Conservation (phyloP, 2,329 filamentous ascomycete genomes). For the Scytalidium sp. region DNA sequence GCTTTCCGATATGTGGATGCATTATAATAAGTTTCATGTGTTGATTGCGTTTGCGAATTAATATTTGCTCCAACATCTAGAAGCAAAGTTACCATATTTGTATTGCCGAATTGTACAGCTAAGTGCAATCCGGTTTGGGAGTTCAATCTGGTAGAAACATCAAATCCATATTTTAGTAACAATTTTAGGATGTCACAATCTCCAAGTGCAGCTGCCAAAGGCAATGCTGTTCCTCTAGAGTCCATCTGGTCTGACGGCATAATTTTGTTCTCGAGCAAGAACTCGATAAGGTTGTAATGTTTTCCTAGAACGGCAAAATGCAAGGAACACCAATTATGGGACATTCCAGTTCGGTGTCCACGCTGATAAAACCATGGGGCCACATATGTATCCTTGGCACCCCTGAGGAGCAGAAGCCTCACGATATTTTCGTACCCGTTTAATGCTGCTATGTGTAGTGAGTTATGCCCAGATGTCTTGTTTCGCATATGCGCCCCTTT, state of each 20-base stretch:
- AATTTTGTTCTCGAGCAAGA: neutral
- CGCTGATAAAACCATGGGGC: no score
- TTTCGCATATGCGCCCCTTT: no score
- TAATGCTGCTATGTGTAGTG: no score
- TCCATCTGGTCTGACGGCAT: neutral
- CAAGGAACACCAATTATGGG: no score
- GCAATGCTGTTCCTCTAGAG: neutral
- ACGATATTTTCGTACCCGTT: no score
- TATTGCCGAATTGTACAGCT: neutral
- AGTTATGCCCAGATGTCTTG: no score
- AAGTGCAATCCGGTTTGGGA: neutral
- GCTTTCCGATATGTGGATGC: no score
- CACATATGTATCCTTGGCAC: no score
- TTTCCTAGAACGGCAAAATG: neutral
- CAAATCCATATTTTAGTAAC: neutral
- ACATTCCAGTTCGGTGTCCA: no score
- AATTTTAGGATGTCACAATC: neutral
- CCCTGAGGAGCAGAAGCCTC: no score
- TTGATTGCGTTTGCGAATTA: no score
- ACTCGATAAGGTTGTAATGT: slow-evolving; percentile 1
- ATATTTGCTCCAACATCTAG: neutral
- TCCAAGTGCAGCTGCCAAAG: neutral
- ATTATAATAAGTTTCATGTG: no score
- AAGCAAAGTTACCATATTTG: neutral
- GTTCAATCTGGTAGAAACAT: neutral